Conservation (phyloP, 2,329 filamentous ascomycete genomes). For the Ophiostoma sp. region DNA sequence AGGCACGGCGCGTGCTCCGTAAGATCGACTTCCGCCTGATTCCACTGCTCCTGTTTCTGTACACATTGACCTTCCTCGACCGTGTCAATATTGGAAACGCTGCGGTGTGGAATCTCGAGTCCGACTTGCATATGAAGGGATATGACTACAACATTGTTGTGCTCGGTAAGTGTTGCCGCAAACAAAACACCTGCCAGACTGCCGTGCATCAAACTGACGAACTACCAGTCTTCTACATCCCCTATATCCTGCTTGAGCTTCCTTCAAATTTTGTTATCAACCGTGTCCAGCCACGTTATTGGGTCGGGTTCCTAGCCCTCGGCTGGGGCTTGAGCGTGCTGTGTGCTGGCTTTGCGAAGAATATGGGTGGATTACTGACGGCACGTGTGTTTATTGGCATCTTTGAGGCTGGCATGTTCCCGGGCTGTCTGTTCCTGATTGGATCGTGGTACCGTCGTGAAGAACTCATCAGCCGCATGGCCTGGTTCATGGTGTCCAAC, state of each 20-base stretch:
- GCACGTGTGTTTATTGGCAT: conserved; percentile 56
- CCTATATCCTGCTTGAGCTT: conserved; percentile 72
- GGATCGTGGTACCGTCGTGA: conserved; percentile 62
- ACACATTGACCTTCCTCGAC: conserved; percentile 75
- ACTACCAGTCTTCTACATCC: conserved; percentile 64
- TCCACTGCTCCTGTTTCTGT: conserved; percentile 68
- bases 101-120: conserved; percentile 62
- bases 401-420: conserved; percentile 71
- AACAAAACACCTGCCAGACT: no score
- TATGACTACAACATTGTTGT: conserved; percentile 54
- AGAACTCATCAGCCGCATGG: conserved; percentile 46
- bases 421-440: conserved; percentile 68
- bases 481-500: conserved; percentile 11
- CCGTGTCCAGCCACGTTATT: conserved; percentile 63
- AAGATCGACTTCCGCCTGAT: conserved; percentile 66
- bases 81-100: conserved; percentile 75
- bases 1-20: conserved; percentile 47
- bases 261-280: conserved; percentile 70
- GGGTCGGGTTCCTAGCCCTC: conserved; percentile 43
- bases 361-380: conserved; percentile 49
- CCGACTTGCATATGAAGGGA: conserved; percentile 60
- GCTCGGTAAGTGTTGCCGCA: background rate
- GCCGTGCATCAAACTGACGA: background rate
- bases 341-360: background rate
- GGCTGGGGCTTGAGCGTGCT: background rate